phyloP scores from a whole-genome alignment of 257 asterid genomes.

The Orobanche coerulescens region DNA sequence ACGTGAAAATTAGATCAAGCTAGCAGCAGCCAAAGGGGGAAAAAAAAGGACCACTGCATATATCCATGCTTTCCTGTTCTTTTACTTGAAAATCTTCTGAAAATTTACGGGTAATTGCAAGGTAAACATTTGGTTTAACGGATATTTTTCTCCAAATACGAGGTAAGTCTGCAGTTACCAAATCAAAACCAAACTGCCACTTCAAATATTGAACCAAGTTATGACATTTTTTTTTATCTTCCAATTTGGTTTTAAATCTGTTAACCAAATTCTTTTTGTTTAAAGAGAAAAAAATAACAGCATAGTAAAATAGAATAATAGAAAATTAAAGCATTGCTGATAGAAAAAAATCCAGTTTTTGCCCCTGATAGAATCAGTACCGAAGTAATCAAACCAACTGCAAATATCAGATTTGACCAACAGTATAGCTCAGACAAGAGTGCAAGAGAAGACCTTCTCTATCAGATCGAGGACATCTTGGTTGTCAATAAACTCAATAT shows the following conservation, averaged over 20 bases:
- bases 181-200: neutral
- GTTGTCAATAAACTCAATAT: conserved; percentile 96
- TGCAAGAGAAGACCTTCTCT: conserved; percentile 63
- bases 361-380: conserved; percentile 10
- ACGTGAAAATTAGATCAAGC: conserved; percentile 12
- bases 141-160: neutral
- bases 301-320: neutral
- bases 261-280: neutral
- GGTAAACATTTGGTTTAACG: neutral
- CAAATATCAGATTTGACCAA: neutral
- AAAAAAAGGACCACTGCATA: neutral
- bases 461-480: conserved; percentile 97
- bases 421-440: conserved; percentile 14
- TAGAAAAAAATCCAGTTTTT: neutral
- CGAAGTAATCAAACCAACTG: conserved; percentile 7
- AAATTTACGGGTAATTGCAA: conserved; percentile 2
- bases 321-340: neutral
- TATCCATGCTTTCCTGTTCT: neutral
- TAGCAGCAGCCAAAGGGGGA: neutral
- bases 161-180: neutral
- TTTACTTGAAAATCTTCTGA: neutral
- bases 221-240: neutral
- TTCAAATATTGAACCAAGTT: neutral
- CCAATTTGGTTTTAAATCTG: neutral
- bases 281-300: neutral